Evolutionary conservation across 2,329 filamentous ascomycete species (phyloP), one percentile per base, ranked within the genome.

Genomic region (Verticillium longisporum): DNA sequence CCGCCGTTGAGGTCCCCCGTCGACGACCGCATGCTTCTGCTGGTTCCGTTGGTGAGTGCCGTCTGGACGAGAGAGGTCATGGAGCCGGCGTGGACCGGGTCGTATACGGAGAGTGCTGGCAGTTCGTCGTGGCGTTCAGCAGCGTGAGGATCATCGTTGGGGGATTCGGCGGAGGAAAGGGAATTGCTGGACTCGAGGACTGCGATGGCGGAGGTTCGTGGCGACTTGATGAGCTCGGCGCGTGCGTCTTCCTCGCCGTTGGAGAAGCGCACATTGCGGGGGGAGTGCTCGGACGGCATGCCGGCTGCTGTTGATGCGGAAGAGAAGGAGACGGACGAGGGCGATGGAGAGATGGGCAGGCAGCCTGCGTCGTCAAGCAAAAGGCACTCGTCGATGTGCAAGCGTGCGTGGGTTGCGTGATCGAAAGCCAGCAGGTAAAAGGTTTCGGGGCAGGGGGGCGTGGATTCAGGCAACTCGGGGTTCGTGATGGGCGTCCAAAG

Each of bases 181-280:
- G 81, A 81, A 62, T 75, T 78, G 56, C 82, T 82, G 41, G 78
- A 80, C 66, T 73, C 74, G 64, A 73, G 64, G 62, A 74, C 69
- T 66, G 73, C 67, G 58, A 70, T 18, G 13, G 68, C 66, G 6
- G 72, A 71, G 54, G 73, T 72, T 26, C 77, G 74, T 59, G 73
- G 71, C 61, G 68, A 71, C 61, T 75, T 80, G 65, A 73, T 64
- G 65, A 75, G 78, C 32, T 83, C 80, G 57, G 71, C 61, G 31
- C 74, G 75, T 38, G 69, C 64, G 36, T 78, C 72, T 31, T 80
- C 78, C 61, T 81, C 82, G 69, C 73, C 72, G 62, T 79, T 77
- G 55, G 80, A 81, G 68, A 87, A 87, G 65, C 83, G 81, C 65
- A 87, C 82, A 64, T 78, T 77, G 67, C 83, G 80, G 58, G 83